Percentiles rank a stretch among this genome's conserved stretches.
phyloP scores from a whole-genome alignment of 148 eudicot genomes.

The Persicaria maculosa region DNA sequence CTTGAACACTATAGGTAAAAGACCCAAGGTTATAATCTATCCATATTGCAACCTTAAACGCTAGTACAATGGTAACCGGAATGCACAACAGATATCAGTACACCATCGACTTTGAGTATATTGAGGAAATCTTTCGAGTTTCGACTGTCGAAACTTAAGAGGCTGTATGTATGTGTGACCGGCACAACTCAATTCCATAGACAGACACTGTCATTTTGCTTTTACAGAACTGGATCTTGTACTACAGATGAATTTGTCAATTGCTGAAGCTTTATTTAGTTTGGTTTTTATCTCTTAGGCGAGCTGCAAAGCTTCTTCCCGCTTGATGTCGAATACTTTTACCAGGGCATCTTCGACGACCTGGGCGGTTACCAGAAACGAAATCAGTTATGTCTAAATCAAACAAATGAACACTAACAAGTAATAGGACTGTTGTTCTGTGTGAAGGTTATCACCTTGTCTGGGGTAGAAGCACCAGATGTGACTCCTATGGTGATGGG shows the following conservation, averaged over 20 bases:
- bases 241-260: not conserved
- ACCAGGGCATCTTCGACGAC: conserved; percentile 48
- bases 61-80: not conserved
- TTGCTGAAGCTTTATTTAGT: not conserved
- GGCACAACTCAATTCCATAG: not conserved
- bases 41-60: not conserved
- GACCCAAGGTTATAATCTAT: not conserved
- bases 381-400: conserved; percentile 8
- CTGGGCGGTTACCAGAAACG: conserved; percentile 23
- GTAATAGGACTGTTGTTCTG: not conserved
- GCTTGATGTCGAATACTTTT: conserved; percentile 36
- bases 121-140: not conserved
- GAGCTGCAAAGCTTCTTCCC: conserved; percentile 29
- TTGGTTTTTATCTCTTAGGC: not conserved
- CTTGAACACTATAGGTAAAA: too few species aligned
- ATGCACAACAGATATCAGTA: not conserved
- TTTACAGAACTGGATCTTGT: not conserved
- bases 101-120: not conserved
- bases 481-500: conserved; percentile 83
- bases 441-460: conserved; percentile 50
- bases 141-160: not conserved
- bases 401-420: not conserved
- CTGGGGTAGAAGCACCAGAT: conserved; percentile 96
- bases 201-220: not conserved
- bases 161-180: not conserved